Evolutionary conservation across 169 alveolate genomes (phyloP), one percentile per base, ranked within the genome.

Genomic region (Plasmodium knowlesi): DNA sequence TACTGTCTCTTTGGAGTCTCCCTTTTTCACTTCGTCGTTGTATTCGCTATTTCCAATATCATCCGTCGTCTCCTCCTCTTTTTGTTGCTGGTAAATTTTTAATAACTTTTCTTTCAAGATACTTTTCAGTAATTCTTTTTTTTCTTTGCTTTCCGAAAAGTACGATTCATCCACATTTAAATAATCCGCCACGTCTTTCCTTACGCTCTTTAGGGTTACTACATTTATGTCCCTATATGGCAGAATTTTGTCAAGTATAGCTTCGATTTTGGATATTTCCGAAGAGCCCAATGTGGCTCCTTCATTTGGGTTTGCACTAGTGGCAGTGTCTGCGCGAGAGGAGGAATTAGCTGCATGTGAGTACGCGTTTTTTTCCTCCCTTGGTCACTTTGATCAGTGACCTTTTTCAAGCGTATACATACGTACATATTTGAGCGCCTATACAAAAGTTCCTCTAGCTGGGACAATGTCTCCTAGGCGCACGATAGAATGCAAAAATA

Each of bases 141-240:
- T 88, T 73, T 88, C 89, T 39, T 88, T 88, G 82, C 71, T 88
- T 22, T 88, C 94, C 5, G 90, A 39, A 79, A 88, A 88, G 54
- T 88, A 88, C 9, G 94, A 78, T 57, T 88, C 94, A 39, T 73
- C 85, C 6, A 88, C 94, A 37, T 88, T 79, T 70, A 88, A 67
- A 79, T 78, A 61, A 61, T 88, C 94, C 16, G 94, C 84, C 46
- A 88, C 94, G 72, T 88, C 94, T 57, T 89, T 89, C 41, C 94
- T 79, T 12, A 89, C 90, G 82, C 94, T 89, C 34, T 79, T 89
- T 89, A 89, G 32, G 19, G 94, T 79, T 30, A 89, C 89, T 41
- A 89, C 39, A 32, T 78, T 89, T 25, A 89, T 30, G n/a, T 89
- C 94, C 73, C 71, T 89, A 10, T 70, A 74, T 9, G 94, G 94